A percentile compares a stretch with the other conserved stretches of the same genome.
These are phyloP conservation scores for Achaetomiella virescens DNA, from an alignment of 495 filamentous ascomycete genomes.

Conservation along the genomic window DNA sequence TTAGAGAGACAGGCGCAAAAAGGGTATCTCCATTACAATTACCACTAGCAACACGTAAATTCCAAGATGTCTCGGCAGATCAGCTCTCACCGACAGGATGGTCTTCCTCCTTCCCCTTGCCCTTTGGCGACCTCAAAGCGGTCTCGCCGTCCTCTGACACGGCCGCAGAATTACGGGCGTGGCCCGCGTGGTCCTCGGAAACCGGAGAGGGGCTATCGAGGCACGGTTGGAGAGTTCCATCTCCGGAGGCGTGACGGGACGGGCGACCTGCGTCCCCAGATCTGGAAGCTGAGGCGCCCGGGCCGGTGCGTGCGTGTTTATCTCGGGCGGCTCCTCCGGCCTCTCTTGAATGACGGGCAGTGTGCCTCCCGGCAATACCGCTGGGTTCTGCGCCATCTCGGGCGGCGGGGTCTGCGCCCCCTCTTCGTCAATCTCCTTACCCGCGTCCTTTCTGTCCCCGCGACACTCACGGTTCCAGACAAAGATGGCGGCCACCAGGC, in stretches of 20 bases:
- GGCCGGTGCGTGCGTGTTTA: neutral
- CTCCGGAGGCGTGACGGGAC: conserved; percentile 1
- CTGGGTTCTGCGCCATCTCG: neutral
- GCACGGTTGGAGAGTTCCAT: neutral
- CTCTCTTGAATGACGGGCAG: conserved; percentile 11
- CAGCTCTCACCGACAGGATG: neutral
- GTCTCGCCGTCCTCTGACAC: neutral
- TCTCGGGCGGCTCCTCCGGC: neutral
- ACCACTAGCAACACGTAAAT: neutral
- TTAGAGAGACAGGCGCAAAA: neutral
- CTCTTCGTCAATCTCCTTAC: conserved; percentile 1
- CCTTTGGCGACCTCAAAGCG: neutral
- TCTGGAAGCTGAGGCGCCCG: conserved; percentile 1
- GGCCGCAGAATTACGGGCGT: neutral
- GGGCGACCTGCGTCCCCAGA: neutral
- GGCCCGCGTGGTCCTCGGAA: neutral
- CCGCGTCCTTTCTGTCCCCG: neutral
- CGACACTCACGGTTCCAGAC: conserved; percentile 15
- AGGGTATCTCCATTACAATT: conserved; percentile 15
- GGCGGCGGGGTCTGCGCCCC: neutral
- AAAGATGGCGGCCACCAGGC: conserved; percentile 4
- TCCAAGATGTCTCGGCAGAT: neutral
- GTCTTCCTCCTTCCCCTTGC: conserved; percentile 6
- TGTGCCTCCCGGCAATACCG: neutral
- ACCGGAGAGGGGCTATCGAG: conserved; percentile 10